Base-by-base conservation (phyloP, 2,329 filamentous ascomycete species). In the Paraphaeosphaeria sporulosa region DNA sequence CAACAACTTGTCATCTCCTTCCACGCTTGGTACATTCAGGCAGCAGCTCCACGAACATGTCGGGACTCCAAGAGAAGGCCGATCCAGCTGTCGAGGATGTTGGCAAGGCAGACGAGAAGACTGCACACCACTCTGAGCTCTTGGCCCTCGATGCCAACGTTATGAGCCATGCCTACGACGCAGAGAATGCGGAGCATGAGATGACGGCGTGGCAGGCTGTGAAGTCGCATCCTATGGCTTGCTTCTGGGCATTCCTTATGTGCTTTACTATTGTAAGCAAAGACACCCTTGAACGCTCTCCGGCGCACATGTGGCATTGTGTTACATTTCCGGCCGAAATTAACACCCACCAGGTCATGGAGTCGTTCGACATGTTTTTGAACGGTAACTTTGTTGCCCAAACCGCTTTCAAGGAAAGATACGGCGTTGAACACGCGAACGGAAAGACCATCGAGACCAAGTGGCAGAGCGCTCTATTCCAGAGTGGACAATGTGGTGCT, bases 401-500 rank as follows among this genome's bases (percentile, higher is more conserved):
- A 12, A 44, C 71, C 12, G 63, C 70, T 42, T 88, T 88, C 76
- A 76, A 72, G 54, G 1, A 77, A 0, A 64, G 78, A 15, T 88
- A 80, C 66, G 86, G 85, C 57, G 76, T 85, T 42, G 57, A 76
- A 60, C 66, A 62, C 13, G 64, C 65, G 2, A 36, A 59, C 0
- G 43, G 67, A 0, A 74, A 62, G 0, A 76, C 83, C 58, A 85
- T 88, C 68, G 75, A 67, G 52, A 78, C 85, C 21, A 76, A 79
- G 55, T 89, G 86, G 86, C 85, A 87, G 71, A 85, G 82, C 57
- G 83, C 86, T 0, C 82, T 89, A 12, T 84, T 85, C 68, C 77
- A 81, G 54, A 78, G 80, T 9, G 86, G 86, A 1, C 85, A 83
- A 60, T 79, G 86, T 57, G 86, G 86, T 71, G 86, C 87, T 30